These are phyloP conservation scores for Fistulifera pelliculosa DNA, from an alignment of 108 stramenopile genomes.

Conservation along the genomic window DNA sequence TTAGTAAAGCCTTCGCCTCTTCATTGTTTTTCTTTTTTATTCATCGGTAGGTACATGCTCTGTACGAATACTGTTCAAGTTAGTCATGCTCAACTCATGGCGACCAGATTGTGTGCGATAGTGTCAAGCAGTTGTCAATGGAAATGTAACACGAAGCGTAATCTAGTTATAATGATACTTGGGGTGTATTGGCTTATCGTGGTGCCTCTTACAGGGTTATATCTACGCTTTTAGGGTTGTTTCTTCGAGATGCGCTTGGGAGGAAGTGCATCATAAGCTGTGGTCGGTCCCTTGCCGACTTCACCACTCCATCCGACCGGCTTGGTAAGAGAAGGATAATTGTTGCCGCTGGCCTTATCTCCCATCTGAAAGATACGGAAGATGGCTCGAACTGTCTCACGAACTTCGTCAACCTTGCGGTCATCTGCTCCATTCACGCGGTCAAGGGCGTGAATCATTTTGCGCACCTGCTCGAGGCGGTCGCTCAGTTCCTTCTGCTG, in stretches of 20 bases:
- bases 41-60: too few relatives aligned
- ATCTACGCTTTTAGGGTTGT: background rate
- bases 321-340: conserved; percentile 55
- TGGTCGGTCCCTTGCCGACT: conserved; percentile 59
- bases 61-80: too few relatives aligned
- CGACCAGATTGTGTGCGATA: too few relatives aligned
- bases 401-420: conserved; percentile 51
- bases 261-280: conserved; percentile 61
- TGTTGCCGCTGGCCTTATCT: conserved; percentile 67
- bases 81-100: too few relatives aligned
- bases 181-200: too few relatives aligned
- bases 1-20: too few relatives aligned
- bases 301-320: conserved; percentile 66
- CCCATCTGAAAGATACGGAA: conserved; percentile 55
- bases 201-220: background rate
- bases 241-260: conserved; percentile 22
- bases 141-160: too few relatives aligned
- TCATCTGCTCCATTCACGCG: conserved; percentile 32
- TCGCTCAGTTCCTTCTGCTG: conserved; percentile 51
- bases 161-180: too few relatives aligned
- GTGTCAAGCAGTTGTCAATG: too few relatives aligned
- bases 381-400: conserved; percentile 66
- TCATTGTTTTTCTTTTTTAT: too few relatives aligned
- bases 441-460: conserved; percentile 46
- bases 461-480: conserved; percentile 48